Base-by-base conservation (phyloP, 441 rosid genomes). In the Melastoma candidum region DNA sequence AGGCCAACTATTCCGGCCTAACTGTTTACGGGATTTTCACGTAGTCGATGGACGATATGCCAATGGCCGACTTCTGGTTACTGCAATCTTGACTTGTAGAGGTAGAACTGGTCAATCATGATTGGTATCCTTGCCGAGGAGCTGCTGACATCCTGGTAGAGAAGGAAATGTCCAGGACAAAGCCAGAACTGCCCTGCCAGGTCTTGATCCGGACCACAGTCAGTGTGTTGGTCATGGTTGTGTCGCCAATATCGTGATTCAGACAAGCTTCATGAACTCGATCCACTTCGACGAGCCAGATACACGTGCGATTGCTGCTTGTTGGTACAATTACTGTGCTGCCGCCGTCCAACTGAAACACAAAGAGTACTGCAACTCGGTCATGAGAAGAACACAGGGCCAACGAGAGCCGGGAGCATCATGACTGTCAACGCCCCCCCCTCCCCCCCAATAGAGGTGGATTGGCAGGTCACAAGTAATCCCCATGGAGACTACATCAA, bases 101-200 rank as follows among this genome's bases (percentile, higher is more conserved):
- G 53, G 59, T 54, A 61, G 65, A 53, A 61, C 47, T 61, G 65
- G n/a, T 61, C 48, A 27, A 61, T 61, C 48, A 53, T 13, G 17
- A 61, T 61, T 1, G 65, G 65, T 12, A 48, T 61, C 26, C 54
- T 1, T 3, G 53, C 65, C 47, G 47, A 47, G 2, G 59, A 61
- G 12, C 53, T 58, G 11, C 54, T 58, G 41, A 61, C 47, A 53
- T 61, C 53, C 26, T 17, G 22, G 22, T 17, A 17, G 65, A 53
- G 53, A 61, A 61, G 58, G 47, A 47, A 47, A 61, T 53, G 45
- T 61, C 39, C 48, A 53, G 65, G 39, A 48, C 65, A 4, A 58
- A 61, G 7, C 65, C 65, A 11, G 59, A 61, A 25, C 65, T 58
- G 47, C 65, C 65, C 65, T 61, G 65, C 65, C 65, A 61, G 41